phyloP scores from a whole-genome alignment of 768 basidiomycete genomes.

The Asterophora parasitica region DNA sequence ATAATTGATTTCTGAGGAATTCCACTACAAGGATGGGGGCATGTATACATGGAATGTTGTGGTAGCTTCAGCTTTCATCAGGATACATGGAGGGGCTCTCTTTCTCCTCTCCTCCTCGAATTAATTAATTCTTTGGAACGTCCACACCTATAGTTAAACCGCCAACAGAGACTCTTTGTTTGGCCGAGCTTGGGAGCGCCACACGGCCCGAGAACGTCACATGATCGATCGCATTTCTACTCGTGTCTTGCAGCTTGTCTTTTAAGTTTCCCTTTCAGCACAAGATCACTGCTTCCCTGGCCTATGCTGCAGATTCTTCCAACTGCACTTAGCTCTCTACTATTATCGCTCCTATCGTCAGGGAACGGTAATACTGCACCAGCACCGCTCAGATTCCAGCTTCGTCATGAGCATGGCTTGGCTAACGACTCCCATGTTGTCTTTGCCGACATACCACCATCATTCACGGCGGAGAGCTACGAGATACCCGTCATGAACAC shows the following conservation, averaged over 20 bases:
- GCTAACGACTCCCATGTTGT: slow-evolving; percentile 50
- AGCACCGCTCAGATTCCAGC: slow-evolving; percentile 47
- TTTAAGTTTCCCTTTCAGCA: neutral
- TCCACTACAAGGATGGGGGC: too few species aligned
- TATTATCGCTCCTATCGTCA: slow-evolving; percentile 39
- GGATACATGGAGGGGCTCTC: too few species aligned
- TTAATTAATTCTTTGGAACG: too few species aligned
- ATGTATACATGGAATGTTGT: too few species aligned
- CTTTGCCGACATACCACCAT: slow-evolving; percentile 47
- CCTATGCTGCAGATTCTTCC: slow-evolving; percentile 36
- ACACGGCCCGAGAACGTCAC: neutral
- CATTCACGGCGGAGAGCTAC: slow-evolving; percentile 32
- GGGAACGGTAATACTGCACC: slow-evolving; percentile 23
- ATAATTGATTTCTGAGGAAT: too few species aligned
- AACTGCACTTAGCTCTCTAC: slow-evolving; percentile 33
- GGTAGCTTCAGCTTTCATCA: too few species aligned
- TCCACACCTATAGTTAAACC: too few species aligned
- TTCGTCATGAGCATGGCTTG: slow-evolving; percentile 62
- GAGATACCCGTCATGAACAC: slow-evolving; percentile 36
- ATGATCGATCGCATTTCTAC: neutral
- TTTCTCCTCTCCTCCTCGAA: too few species aligned
- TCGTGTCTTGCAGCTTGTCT: neutral
- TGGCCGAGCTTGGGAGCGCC: neutral
- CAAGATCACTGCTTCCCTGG: neutral
- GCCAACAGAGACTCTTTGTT: too few species aligned